Conservation (phyloP, 176 grass and related monocot genomes). For the Eragrostis nindensis region DNA sequence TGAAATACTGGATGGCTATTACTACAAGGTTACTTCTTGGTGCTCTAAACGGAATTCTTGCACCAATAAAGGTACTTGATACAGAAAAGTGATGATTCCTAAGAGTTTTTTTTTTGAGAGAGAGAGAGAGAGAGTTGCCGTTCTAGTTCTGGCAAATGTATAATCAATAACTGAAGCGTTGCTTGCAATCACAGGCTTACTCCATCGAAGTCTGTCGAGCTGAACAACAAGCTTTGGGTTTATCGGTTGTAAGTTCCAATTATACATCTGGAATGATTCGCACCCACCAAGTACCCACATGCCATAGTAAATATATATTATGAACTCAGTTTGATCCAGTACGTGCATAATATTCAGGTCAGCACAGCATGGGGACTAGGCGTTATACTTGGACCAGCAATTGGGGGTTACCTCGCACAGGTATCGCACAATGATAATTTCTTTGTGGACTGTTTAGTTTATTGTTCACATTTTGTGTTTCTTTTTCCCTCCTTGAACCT, state of each 20-base stretch:
- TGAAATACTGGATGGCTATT: constrained; percentile 71
- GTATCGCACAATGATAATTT: not conserved
- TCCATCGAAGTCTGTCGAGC: constrained; percentile 65
- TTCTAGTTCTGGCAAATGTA: not conserved
- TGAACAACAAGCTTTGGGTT: constrained; percentile 60
- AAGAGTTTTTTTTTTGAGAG: no score
- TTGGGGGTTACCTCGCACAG: constrained; percentile 83
- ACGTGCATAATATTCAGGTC: constrained; percentile 34
- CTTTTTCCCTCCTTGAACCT: not conserved
- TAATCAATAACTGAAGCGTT: not conserved
- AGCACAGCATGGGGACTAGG: constrained; percentile 72
- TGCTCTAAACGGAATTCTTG: constrained; percentile 65
- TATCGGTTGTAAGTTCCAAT: constrained; percentile 62
- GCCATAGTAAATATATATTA: not conserved
- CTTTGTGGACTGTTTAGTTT: not conserved
- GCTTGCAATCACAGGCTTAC: constrained; percentile 53
- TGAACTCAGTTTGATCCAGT: not conserved
- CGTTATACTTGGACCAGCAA: constrained; percentile 70
- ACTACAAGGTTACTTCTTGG: constrained; percentile 69
- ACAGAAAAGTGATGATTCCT: not conserved
- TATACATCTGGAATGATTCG: not conserved
- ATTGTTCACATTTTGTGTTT: no score
- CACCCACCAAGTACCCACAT: not conserved
- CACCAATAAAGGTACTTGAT: constrained; percentile 48
- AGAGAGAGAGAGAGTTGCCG: no score